Evolutionary conservation across 768 basidiomycete species (phyloP).

Genomic region (Hericium erinaceus): DNA sequence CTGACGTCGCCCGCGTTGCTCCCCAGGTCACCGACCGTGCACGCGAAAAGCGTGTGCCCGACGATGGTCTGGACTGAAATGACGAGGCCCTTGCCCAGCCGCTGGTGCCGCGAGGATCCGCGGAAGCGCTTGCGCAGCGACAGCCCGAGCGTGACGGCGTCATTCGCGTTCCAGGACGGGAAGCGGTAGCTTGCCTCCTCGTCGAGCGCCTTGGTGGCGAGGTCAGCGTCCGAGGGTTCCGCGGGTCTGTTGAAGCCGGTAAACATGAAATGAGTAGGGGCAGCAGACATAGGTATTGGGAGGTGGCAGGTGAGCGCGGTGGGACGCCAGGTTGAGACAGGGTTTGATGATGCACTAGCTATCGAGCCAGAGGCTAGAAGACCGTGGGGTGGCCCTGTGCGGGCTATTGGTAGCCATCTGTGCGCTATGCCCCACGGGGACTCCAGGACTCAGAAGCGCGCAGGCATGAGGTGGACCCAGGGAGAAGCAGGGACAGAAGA

Average conservation of each 20-base stretch:
- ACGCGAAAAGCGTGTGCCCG: slow-evolving; percentile 72
- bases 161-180: slow-evolving; percentile 61
- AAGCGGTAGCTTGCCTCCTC: slow-evolving; percentile 70
- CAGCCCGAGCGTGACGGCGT: slow-evolving; percentile 72
- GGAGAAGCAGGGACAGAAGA: not conserved
- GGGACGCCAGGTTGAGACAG: not conserved
- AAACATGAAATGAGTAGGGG: slow-evolving; percentile 38
- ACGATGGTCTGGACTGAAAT: slow-evolving; percentile 73
- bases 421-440: not conserved
- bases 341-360: not conserved
- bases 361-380: not conserved
- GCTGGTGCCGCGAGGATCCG: slow-evolving; percentile 55
- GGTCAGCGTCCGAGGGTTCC: slow-evolving; percentile 60
- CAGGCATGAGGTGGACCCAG: not conserved
- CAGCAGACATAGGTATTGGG: not conserved
- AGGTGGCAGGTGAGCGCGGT: not conserved
- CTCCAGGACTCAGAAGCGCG: not conserved
- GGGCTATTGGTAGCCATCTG: not conserved
- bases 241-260: slow-evolving; percentile 47
- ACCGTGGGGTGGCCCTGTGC: too few species aligned
- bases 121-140: slow-evolving; percentile 82
- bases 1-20: slow-evolving; percentile 63
- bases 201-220: slow-evolving; percentile 58
- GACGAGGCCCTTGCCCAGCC: slow-evolving; percentile 66
- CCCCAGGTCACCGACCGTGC: slow-evolving; percentile 77